Base-by-base conservation (phyloP, 306 rosid species). In the Fragaria vesca region DNA sequence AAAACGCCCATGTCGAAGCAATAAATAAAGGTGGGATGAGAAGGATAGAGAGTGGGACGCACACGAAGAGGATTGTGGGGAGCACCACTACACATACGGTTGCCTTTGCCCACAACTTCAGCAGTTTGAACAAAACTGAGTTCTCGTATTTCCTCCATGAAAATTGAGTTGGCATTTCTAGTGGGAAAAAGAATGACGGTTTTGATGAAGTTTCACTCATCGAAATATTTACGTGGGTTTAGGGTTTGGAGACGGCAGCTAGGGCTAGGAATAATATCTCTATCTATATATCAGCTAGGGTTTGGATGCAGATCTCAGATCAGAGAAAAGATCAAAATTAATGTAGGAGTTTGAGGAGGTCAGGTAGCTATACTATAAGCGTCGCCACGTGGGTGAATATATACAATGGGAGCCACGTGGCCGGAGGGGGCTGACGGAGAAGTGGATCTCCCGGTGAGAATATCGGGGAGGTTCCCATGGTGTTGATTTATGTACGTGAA, bases 101-200 rank as follows among this genome's bases (percentile, higher is more conserved):
- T 40, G 60, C 54, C 77, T 45, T 72, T 63, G 48, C 54, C 77
- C 72, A 79, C 72, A 72, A 55, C 47, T 72, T 62, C 2, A 79
- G 8, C 4, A 32, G 54, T 28, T 46, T 20, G 20, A 66, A 50
- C 5, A 48, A 48, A 43, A 40, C 21, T 54, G 47, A 42, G 34
- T 42, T 15, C n/a, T 38, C 1, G 46, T 36, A 26, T 3, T 12
- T 54, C 60, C 62, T 15, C 38, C 45, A 13, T 21, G 40, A 58
- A 13, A 10, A 2, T 32, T 26, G 16, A 28, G 28, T 55, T n/a
- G 20, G 26, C 77, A 38, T 74, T 34, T 65, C 46, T 30, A 30
- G 40, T 12, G 68, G 9, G n/a, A 6, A 28, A 11, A 12, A 12
- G 17, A 8, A 30, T 13, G 67, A 28, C 16, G 36, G 34, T 26